Percentiles rank a stretch among this genome's conserved stretches.
phyloP scores from a whole-genome alignment of 2,329 filamentous ascomycete species.

The Neofusicoccum laricinum region DNA sequence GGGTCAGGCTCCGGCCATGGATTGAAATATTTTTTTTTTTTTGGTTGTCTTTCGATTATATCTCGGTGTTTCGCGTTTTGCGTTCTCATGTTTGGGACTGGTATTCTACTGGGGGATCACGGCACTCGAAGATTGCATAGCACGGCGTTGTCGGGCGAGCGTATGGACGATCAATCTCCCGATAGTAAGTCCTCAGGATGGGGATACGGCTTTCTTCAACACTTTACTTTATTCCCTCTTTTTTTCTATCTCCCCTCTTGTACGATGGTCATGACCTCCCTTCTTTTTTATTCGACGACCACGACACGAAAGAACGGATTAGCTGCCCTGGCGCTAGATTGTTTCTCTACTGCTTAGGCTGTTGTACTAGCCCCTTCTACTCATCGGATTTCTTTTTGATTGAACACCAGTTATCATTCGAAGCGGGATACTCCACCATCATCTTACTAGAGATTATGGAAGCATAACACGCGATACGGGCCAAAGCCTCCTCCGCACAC shows the following conservation, averaged over 20 bases:
- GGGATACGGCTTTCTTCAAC: background rate
- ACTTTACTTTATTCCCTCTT: background rate
- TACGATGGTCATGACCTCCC: conserved; percentile 7
- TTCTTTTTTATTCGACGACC: background rate
- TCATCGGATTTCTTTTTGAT: background rate
- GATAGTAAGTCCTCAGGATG: background rate
- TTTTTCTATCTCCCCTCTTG: conserved; percentile 5
- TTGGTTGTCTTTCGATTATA: background rate
- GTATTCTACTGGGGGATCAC: background rate
- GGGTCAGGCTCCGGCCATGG: background rate
- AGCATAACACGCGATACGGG: background rate
- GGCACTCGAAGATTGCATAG: conserved; percentile 6
- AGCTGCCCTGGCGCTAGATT: background rate
- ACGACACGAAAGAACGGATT: conserved; percentile 1
- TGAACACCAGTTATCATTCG: background rate
- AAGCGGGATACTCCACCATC: background rate
- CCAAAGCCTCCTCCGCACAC: background rate
- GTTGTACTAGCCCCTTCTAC: background rate
- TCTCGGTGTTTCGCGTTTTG: background rate
- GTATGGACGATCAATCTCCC: background rate
- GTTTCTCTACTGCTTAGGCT: background rate
- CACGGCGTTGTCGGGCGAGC: conserved; percentile 10
- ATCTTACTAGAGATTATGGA: conserved; percentile 1
- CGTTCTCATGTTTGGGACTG: background rate
- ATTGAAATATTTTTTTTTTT: background rate